phyloP scores from a whole-genome alignment of 495 filamentous ascomycete species.

The Astrocystis sublimbata region DNA sequence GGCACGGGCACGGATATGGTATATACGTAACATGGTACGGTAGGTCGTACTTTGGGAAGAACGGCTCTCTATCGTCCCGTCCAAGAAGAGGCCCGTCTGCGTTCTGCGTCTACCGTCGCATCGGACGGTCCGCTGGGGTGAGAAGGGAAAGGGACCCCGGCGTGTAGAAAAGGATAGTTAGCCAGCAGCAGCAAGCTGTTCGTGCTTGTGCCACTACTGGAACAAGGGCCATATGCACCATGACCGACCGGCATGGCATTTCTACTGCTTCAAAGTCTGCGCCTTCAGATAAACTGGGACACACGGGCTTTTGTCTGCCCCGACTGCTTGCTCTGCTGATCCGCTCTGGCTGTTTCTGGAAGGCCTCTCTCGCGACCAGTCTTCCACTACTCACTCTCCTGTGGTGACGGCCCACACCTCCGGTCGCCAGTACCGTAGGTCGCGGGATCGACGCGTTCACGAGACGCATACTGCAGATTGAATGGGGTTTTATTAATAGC shows the following conservation, averaged over 20 bases:
- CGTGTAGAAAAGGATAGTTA: background rate
- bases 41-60: conserved; percentile 10
- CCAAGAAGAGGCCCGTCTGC: conserved; percentile 2
- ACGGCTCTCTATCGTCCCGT: conserved; percentile 6
- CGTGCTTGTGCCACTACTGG: conserved; percentile 12
- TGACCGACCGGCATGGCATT: too few relatives aligned
- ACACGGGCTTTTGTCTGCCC: background rate
- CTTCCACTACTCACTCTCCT: background rate
- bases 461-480: conserved; percentile 15
- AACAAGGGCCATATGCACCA: conserved; percentile 16
- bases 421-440: background rate
- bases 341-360: conserved; percentile 14
- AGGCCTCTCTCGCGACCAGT: conserved; percentile 8
- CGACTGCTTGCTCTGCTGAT: background rate
- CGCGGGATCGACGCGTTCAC: conserved; percentile 21
- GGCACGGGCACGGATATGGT: background rate
- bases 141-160: background rate
- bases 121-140: background rate
- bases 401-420: background rate
- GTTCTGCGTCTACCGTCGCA: background rate
- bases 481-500: conserved; percentile 17
- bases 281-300: conserved; percentile 14
- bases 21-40: background rate
- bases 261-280: conserved; percentile 14
- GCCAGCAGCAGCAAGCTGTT: background rate